Percentiles rank a stretch among this genome's conserved stretches.
These are phyloP conservation scores for Solanum neorickii DNA, from an alignment of 257 asterid species.

Conservation along the genomic window DNA sequence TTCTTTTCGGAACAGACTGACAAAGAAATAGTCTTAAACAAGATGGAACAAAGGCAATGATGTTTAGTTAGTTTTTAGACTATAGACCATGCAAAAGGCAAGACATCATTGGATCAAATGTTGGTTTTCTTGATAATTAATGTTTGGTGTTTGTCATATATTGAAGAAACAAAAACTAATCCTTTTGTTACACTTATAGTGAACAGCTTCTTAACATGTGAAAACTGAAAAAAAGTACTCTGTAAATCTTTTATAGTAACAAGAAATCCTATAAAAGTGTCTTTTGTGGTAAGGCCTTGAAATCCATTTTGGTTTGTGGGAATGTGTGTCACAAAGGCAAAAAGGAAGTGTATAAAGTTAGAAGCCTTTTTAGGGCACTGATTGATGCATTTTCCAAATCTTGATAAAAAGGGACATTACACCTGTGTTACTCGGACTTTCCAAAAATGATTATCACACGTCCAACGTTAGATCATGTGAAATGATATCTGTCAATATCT, in stretches of 20 bases:
- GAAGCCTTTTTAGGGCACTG: constrained; percentile 3
- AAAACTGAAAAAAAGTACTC: not conserved
- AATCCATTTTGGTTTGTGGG: constrained; percentile 4
- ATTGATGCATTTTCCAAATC: not conserved
- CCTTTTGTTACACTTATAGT: not conserved
- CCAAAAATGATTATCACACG: not conserved
- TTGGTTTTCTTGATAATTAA: constrained; percentile 1
- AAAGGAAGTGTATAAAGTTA: not conserved
- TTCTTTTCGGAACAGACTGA: not conserved
- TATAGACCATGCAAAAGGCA: constrained; percentile 12
- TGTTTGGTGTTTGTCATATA: not conserved
- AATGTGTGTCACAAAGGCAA: not conserved
- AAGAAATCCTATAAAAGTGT: not conserved
- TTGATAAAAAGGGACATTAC: not conserved
- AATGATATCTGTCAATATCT: fast-evolving
- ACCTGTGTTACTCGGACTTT: not conserved
- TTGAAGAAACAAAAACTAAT: not conserved
- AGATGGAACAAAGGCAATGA: not conserved
- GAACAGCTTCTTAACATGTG: not conserved
- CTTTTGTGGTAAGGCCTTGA: not conserved
- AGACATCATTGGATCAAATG: constrained; percentile 58
- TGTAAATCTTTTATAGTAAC: not conserved
- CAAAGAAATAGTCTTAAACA: not conserved
- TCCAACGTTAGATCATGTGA: not conserved
- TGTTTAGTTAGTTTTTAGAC: not conserved